These are phyloP conservation scores for Lepidium campestre DNA, from an alignment of 441 rosid species.

Conservation along the genomic window DNA sequence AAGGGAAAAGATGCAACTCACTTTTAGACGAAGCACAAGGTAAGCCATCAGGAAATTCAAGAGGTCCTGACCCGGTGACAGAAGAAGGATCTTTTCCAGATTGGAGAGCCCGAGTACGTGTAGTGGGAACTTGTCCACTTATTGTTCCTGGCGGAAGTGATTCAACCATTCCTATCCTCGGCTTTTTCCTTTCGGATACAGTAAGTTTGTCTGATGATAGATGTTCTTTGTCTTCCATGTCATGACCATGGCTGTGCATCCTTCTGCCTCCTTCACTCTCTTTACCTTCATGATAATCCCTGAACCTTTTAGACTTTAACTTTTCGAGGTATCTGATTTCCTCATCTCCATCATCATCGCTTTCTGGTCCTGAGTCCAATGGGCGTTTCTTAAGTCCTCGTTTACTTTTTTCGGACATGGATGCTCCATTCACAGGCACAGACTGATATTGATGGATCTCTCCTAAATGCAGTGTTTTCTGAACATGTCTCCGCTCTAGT, in stretches of 20 bases:
- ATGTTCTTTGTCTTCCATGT: conserved; percentile 36
- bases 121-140: conserved; percentile 35
- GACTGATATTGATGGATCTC: conserved; percentile 28
- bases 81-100: conserved; percentile 42
- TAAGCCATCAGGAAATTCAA: conserved; percentile 64
- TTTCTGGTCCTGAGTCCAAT: conserved; percentile 48
- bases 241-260: conserved; percentile 28
- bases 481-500: conserved; percentile 29
- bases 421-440: conserved; percentile 27
- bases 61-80: conserved; percentile 27
- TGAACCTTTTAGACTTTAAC: conserved; percentile 39
- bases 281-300: conserved; percentile 24
- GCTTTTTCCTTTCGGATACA: conserved; percentile 35
- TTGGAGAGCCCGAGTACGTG: conserved; percentile 53
- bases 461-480: conserved; percentile 29
- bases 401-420: conserved; percentile 50
- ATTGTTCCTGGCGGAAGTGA: conserved; percentile 25
- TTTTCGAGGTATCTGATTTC: conserved; percentile 55
- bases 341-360: conserved; percentile 45
- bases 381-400: conserved; percentile 60
- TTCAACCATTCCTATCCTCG: conserved; percentile 33
- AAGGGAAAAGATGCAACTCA: conserved; percentile 26
- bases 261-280: conserved; percentile 23
- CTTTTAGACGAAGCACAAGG: conserved; percentile 54
- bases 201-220: conserved; percentile 33